Conservation (phyloP, 2,329 filamentous ascomycete species). For the Colletotrichum phormii region DNA sequence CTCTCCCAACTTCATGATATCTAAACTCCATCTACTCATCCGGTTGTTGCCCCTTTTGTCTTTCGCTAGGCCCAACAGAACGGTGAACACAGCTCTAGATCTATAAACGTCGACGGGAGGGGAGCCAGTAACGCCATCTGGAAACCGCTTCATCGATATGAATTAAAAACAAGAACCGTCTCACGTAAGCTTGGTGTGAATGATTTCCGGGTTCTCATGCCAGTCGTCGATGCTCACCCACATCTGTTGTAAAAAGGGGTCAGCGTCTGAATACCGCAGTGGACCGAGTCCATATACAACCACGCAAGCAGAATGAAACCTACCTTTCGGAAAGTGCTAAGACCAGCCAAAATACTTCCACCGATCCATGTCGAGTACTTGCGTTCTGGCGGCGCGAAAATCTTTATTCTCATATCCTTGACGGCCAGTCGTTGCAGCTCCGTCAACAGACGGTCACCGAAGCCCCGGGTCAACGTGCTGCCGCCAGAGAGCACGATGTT, state of each 20-base stretch:
- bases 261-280: background rate
- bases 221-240: conserved; percentile 99
- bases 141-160: conserved; percentile 5
- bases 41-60: background rate
- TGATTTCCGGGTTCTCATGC: conserved; percentile 99
- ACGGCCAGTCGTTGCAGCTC: conserved; percentile 95
- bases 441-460: conserved; percentile 89
- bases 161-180: conserved; percentile 12
- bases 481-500: conserved; percentile 98
- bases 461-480: conserved; percentile 95
- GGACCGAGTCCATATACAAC: background rate
- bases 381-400: conserved; percentile 95
- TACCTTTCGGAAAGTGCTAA: conserved; percentile 99
- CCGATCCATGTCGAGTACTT: conserved; percentile 99
- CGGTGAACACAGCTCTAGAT: background rate
- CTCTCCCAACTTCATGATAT: background rate
- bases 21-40: background rate
- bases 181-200: conserved; percentile 96
- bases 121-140: background rate
- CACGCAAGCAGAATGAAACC: background rate
- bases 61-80: background rate
- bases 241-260: conserved; percentile 76
- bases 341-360: conserved; percentile 92
- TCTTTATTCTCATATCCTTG: conserved; percentile 99
- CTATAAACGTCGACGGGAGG: conserved; percentile 1